A percentile compares a stretch with the other conserved stretches of the same genome.
Evolutionary conservation across 2,329 filamentous ascomycete species (phyloP).

Genomic region (Achaetomium macrosporum): DNA sequence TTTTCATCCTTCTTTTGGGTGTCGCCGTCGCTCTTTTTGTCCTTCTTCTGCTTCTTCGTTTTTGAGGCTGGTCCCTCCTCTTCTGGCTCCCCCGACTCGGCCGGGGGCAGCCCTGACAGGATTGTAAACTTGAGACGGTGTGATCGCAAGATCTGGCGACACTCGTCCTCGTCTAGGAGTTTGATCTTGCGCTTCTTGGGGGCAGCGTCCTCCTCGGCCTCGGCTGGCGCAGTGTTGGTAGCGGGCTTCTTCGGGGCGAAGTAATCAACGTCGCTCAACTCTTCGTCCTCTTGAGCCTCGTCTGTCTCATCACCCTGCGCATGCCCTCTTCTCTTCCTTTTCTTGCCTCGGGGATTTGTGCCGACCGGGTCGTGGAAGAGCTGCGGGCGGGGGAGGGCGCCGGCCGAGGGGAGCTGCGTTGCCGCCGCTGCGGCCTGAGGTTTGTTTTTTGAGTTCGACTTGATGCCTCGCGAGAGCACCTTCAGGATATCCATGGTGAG

Average conservation of each 20-base stretch:
- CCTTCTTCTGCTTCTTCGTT: conserved; percentile 39
- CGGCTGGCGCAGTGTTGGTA: conserved; percentile 18
- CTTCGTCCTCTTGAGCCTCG: conserved; percentile 30
- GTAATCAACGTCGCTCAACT: conserved; percentile 50
- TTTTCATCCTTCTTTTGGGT: conserved; percentile 43
- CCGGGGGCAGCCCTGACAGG: conserved; percentile 45
- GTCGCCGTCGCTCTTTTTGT: conserved; percentile 37
- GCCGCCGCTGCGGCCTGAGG: conserved; percentile 30
- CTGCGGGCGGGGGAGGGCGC: conserved; percentile 60
- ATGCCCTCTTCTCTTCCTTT: conserved; percentile 48
- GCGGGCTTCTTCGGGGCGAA: conserved; percentile 46
- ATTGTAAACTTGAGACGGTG: conserved; percentile 83
- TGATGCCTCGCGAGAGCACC: conserved; percentile 64
- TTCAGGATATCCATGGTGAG: conserved; percentile 64
- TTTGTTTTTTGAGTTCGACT: conserved; percentile 41
- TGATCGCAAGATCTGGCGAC: conserved; percentile 66
- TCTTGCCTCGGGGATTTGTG: conserved; percentile 37
- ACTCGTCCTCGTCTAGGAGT: conserved; percentile 61
- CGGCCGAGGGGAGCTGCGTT: conserved; percentile 56
- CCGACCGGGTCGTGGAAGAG: conserved; percentile 56
- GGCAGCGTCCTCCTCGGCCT: conserved; percentile 20
- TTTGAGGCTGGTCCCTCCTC: conserved; percentile 46
- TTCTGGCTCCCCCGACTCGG: conserved; percentile 32
- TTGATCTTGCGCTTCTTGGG: conserved; percentile 29
- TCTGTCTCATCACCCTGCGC: conserved; percentile 26